phyloP scores from a whole-genome alignment of 176 grass and related monocot genomes.

The Cocos nucifera region DNA sequence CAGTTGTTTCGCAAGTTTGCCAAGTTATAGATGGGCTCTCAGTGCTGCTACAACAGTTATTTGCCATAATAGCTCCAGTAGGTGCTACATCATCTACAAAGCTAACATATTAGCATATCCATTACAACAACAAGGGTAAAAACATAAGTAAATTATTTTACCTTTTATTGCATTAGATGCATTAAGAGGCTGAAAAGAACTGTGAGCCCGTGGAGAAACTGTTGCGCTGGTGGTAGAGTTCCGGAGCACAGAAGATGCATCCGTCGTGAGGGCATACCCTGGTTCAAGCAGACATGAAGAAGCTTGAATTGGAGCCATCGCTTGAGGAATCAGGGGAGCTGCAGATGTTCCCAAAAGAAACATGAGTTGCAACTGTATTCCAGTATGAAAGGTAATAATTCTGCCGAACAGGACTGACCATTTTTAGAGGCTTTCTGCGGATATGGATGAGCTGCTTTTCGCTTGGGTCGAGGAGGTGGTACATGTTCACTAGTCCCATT shows the following conservation, averaged over 20 bases:
- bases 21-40: conserved; percentile 44
- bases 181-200: conserved; percentile 28
- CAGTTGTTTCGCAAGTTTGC: conserved; percentile 38
- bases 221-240: conserved; percentile 23
- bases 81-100: conserved; percentile 10
- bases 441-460: conserved; percentile 26
- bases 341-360: background rate
- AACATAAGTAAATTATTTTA: background rate
- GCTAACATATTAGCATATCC: conserved; percentile 1
- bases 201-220: conserved; percentile 25
- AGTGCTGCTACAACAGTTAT: conserved; percentile 55
- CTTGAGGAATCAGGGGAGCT: conserved; percentile 18
- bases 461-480: conserved; percentile 24
- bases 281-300: conserved; percentile 40
- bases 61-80: conserved; percentile 10
- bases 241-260: conserved; percentile 17
- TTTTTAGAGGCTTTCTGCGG: conserved; percentile 21
- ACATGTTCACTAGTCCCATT: conserved; percentile 21
- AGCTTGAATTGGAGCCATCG: conserved; percentile 20
- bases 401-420: conserved; percentile 1
- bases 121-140: conserved; percentile 1
- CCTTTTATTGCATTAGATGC: conserved; percentile 26
- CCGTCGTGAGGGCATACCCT: conserved; percentile 24
- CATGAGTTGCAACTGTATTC: conserved; percentile 1
- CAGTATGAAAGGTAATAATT: background rate